phyloP scores from a whole-genome alignment of 75 land plant genomes.

The Selaginella moellendorffii region DNA sequence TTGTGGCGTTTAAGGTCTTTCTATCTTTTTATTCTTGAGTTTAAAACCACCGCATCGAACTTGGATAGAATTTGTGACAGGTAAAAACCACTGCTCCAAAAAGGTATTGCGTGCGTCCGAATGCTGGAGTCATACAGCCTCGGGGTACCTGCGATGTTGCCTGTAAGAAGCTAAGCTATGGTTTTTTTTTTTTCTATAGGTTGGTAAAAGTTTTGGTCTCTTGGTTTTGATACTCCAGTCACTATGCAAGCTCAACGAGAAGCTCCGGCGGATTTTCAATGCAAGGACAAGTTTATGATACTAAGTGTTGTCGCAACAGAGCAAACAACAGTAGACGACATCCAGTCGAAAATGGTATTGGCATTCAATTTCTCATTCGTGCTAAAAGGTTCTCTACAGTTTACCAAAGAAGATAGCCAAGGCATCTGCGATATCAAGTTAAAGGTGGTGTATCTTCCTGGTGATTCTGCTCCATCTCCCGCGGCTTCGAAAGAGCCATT shows the following conservation, averaged over 20 bases:
- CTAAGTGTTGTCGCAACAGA: constrained; percentile 21
- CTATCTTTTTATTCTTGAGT: not conserved
- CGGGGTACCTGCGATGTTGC: constrained; percentile 51
- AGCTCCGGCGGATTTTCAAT: constrained; percentile 2
- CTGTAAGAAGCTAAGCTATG: constrained; percentile 25
- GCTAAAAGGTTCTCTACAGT: too few species aligned
- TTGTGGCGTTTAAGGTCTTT: not conserved
- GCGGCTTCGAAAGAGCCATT: not conserved
- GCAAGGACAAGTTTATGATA: constrained; percentile 4
- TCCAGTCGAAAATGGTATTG: constrained; percentile 39
- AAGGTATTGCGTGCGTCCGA: constrained; percentile 89
- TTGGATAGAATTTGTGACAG: constrained; percentile 16
- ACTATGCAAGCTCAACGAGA: constrained; percentile 8
- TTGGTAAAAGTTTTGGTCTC: not conserved
- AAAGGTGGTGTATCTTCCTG: not conserved
- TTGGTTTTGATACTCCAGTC: not conserved
- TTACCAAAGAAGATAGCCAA: not conserved
- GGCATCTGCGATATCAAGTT: not conserved
- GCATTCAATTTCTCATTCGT: too few species aligned
- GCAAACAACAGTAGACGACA: constrained; percentile 33
- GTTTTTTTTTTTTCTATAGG: not conserved
- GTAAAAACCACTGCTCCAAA: constrained; percentile 87
- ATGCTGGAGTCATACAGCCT: constrained; percentile 64
- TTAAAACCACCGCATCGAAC: not conserved
- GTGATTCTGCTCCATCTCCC: not conserved